phyloP scores from a whole-genome alignment of 2,329 filamentous ascomycete genomes.

The Calonectria multiphialidica region DNA sequence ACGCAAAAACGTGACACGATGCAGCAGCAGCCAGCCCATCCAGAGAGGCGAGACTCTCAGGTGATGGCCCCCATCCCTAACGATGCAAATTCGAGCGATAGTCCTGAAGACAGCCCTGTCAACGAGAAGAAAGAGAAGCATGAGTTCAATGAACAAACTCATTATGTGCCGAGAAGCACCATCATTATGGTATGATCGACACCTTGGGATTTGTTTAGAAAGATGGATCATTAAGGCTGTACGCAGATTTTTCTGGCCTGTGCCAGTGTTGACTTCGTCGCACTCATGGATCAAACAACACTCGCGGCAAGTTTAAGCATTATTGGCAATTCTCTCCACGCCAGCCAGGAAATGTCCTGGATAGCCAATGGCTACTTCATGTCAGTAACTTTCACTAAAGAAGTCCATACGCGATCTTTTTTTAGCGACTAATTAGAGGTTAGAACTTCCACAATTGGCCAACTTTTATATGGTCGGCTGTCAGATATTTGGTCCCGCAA shows the following conservation, averaged over 20 bases:
- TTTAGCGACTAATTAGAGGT: neutral
- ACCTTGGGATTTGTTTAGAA: neutral
- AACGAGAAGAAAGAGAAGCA: neutral
- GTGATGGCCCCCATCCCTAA: neutral
- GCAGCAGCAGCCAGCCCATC: neutral
- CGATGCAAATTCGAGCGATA: neutral
- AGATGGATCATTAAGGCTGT: neutral
- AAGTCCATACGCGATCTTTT: neutral
- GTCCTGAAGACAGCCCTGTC: neutral
- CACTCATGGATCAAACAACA: neutral
- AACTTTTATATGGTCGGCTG: neutral
- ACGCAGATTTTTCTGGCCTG: neutral
- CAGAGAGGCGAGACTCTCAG: neutral
- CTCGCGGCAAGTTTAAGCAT: neutral
- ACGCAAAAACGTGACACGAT: neutral
- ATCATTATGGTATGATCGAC: neutral
- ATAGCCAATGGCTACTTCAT: neutral
- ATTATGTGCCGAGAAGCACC: neutral
- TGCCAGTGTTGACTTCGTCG: neutral
- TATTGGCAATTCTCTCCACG: neutral
- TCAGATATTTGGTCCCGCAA: constrained; percentile 5
- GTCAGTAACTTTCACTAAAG: neutral
- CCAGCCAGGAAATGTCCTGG: neutral
- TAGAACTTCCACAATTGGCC: neutral
- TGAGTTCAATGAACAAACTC: neutral